Conservation (phyloP, 2,329 filamentous ascomycete species). For the Parastagonospora avenae region DNA sequence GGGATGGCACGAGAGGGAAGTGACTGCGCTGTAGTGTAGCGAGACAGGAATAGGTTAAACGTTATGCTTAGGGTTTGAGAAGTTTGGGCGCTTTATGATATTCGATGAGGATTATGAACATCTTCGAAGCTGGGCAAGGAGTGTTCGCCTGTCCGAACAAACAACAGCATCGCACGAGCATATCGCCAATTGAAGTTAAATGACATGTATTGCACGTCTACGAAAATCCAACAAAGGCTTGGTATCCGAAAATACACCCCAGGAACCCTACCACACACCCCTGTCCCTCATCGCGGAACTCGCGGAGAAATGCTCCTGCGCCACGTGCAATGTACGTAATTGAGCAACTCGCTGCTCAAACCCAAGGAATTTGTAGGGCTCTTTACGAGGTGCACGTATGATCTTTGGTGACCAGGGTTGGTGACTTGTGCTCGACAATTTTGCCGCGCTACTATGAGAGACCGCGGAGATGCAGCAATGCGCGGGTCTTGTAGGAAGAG, state of each 20-base stretch:
- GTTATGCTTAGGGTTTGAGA: too few species aligned
- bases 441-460: background rate
- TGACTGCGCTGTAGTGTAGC: background rate
- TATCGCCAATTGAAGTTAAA: too few species aligned
- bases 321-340: conserved; percentile 12
- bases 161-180: too few species aligned
- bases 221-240: background rate
- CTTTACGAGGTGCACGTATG: conserved; percentile 2
- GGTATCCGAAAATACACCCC: background rate
- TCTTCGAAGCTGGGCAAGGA: too few species aligned
- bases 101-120: too few species aligned
- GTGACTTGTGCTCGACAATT: background rate
- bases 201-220: background rate
- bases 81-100: too few species aligned
- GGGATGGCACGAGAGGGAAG: background rate
- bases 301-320: conserved; percentile 8
- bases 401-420: conserved; percentile 1
- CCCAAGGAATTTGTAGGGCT: background rate
- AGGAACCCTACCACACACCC: background rate
- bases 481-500: conserved; percentile 8
- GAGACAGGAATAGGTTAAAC: too few species aligned
- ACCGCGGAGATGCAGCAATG: conserved; percentile 10
- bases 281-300: conserved; percentile 4
- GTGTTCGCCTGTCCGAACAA: too few species aligned
- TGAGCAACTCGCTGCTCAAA: background rate